Base-by-base conservation (phyloP, 805 yeast species). In the Brettanomyces sp. region DNA sequence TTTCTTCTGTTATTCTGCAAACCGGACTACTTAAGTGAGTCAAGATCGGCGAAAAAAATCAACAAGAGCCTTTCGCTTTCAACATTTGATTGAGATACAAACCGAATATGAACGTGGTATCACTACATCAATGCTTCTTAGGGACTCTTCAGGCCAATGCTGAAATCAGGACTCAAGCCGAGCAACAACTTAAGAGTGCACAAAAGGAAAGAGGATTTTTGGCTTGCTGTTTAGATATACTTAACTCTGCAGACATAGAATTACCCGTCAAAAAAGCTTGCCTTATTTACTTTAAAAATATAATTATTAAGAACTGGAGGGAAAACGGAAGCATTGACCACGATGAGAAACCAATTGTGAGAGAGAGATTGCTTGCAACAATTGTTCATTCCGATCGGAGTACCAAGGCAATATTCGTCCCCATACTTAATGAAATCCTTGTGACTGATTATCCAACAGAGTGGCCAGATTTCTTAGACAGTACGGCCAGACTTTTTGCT, bases 221-320 rank as follows among this genome's bases (percentile, higher is more conserved):
- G 36, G 84, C 84, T 4, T 90, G 91, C 1, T 85, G 95, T 62
- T 67, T 91, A 41, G 91, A 86, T 58, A 82, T 89, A 44, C 71
- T 88, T 18, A 60, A 74, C 14, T 74, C 77, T 21, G 64, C 65
- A 5, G 76, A 73, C 14, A 79, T 76, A 9, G 68, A 77, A 18
- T 69, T 72, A 1, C 75, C 72, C 28, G 74, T 86, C 43, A 78
- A 82, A 54, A 73, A 79, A 47, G 88, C 96, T 7, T 85, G 95
- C 25, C 93, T 95, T 0, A 82, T 91, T 23, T 90, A 80, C 63
- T 79, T 91, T 66, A 91, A 91, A 60, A 93, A 91, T 63, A 72
- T 80, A 46, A 71, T 89, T 14, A 64, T 73, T 11, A 73, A 76
- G 42, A 72, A 74, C 49, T 93, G 98, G 98, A 54, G 55, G 6